A percentile compares a stretch with the other conserved stretches of the same genome.
Evolutionary conservation across 2,329 filamentous ascomycete genomes (phyloP).

Genomic region (Pseudopyricularia cyperi): DNA sequence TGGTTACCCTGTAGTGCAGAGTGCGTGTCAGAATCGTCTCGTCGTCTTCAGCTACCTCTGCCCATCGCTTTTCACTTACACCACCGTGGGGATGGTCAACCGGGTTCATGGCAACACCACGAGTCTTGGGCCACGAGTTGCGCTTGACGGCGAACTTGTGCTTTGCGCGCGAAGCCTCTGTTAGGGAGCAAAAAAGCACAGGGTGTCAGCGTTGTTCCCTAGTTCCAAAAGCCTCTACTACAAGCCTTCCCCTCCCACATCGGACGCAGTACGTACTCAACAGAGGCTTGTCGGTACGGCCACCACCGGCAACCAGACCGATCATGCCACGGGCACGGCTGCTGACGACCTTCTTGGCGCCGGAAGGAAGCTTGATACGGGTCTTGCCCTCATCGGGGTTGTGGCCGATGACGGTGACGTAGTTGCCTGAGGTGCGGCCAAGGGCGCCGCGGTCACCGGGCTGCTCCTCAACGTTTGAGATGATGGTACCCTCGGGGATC

Average conservation of each 20-base stretch:
- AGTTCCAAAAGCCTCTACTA: neutral
- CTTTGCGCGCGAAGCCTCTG: constrained; percentile 98
- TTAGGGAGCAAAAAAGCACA: constrained; percentile 9
- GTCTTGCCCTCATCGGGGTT: constrained; percentile 99
- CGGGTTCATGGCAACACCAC: constrained; percentile 99
- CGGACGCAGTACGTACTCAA: constrained; percentile 50
- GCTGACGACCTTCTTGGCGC: constrained; percentile 97
- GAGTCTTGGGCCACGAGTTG: constrained; percentile 99
- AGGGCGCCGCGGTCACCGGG: constrained; percentile 91
- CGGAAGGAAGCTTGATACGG: constrained; percentile 96
- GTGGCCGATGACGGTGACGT: constrained; percentile 95
- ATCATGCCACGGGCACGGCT: constrained; percentile 94
- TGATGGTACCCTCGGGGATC: constrained; percentile 97
- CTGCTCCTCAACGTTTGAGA: constrained; percentile 99
- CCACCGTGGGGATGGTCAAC: constrained; percentile 98
- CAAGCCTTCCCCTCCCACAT: neutral
- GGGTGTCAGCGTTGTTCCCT: constrained; percentile 23
- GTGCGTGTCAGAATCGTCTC: constrained; percentile 24
- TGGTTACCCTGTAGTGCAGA: constrained; percentile 68
- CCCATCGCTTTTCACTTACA: constrained; percentile 35
- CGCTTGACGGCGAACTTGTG: constrained; percentile 99
- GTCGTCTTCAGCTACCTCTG: neutral
- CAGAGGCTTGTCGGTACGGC: constrained; percentile 98
- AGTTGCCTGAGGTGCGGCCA: constrained; percentile 97
- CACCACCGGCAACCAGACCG: constrained; percentile 97